These are phyloP conservation scores for Hawksworthiomyces lignivorus DNA, from an alignment of 2,329 filamentous ascomycete genomes.

Conservation along the genomic window DNA sequence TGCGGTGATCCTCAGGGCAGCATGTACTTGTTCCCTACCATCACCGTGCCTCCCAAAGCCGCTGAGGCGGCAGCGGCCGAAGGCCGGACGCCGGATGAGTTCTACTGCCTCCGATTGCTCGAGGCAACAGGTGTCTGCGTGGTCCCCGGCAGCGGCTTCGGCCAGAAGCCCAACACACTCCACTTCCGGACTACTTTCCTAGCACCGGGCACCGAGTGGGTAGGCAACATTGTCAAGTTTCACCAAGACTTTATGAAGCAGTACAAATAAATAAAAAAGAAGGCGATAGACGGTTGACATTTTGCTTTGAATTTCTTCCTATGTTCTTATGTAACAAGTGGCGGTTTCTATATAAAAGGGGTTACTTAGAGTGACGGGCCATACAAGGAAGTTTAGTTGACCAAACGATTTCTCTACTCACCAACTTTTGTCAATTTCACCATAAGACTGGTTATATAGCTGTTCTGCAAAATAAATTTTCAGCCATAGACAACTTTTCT, in stretches of 20 bases:
- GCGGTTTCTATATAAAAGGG: no score
- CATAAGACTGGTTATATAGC: no score
- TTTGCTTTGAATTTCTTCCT: background rate
- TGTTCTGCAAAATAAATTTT: background rate
- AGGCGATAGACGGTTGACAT: background rate
- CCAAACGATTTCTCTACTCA: no score
- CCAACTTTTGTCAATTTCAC: no score
- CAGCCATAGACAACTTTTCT: background rate
- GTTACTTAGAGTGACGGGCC: no score
- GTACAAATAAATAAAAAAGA: conserved; percentile 42
- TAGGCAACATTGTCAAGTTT: conserved; percentile 78
- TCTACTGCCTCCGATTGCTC: conserved; percentile 85
- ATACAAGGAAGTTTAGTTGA: no score
- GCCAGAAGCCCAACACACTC: conserved; percentile 81
- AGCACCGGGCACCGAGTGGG: conserved; percentile 93
- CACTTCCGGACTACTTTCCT: conserved; percentile 98
- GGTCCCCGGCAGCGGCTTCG: conserved; percentile 86
- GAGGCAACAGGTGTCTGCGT: conserved; percentile 93
- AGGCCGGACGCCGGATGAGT: conserved; percentile 75
- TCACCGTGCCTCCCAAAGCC: conserved; percentile 70
- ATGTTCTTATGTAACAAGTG: no score
- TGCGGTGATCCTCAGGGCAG: conserved; percentile 85
- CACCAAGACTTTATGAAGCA: conserved; percentile 86
- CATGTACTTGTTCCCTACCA: conserved; percentile 99
- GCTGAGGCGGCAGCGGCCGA: conserved; percentile 66